Evolutionary conservation across 176 grass and related monocot genomes (phyloP).

Genomic region (Oryza meyeriana): DNA sequence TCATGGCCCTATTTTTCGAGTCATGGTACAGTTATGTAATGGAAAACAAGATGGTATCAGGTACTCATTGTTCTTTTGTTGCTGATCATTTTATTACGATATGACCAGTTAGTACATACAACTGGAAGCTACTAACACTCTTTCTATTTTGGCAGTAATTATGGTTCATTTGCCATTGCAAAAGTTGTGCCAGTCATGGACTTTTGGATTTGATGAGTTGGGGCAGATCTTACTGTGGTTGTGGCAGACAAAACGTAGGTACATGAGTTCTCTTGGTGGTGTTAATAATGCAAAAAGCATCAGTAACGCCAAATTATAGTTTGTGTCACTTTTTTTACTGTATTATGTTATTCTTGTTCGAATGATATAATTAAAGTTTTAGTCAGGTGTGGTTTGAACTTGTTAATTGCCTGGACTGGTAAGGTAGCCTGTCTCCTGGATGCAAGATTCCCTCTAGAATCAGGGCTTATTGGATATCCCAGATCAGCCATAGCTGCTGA

Average conservation of each 20-base stretch:
- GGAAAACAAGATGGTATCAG: conserved; percentile 70
- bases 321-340: neutral
- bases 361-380: neutral
- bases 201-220: conserved; percentile 82
- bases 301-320: conserved; percentile 8
- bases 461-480: neutral
- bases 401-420: neutral
- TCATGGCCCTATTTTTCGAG: conserved; percentile 81
- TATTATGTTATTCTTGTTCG: neutral
- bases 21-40: conserved; percentile 57
- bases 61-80: conserved; percentile 34
- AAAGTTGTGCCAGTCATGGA: conserved; percentile 71
- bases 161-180: conserved; percentile 86
- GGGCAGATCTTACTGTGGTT: conserved; percentile 76
- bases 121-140: neutral
- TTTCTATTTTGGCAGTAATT: conserved; percentile 58
- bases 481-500: neutral
- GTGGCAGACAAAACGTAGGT: conserved; percentile 62
- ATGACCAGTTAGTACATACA: neutral
- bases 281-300: neutral
- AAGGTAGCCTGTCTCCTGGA: neutral
- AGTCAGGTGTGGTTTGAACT: neutral
- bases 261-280: conserved; percentile 18
- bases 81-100: conserved; percentile 2
- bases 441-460: neutral